These are phyloP conservation scores for Metschnikowia lachancei DNA, from an alignment of 805 yeast genomes.

Conservation along the genomic window DNA sequence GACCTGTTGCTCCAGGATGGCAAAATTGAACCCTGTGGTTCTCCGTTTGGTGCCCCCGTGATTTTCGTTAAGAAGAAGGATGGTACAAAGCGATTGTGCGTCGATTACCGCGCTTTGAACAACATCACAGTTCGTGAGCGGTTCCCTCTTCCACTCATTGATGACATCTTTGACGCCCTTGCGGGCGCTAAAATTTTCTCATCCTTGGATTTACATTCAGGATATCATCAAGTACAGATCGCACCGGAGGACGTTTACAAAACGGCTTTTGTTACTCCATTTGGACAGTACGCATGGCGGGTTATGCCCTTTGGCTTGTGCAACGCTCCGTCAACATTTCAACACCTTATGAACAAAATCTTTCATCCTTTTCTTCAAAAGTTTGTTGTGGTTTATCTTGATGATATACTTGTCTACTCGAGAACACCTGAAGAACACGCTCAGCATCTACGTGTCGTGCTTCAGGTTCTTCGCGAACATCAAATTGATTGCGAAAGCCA, in stretches of 20 bases:
- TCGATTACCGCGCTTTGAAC: constrained; percentile 11
- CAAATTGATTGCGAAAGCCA: constrained; percentile 3
- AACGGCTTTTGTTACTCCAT: constrained; percentile 12
- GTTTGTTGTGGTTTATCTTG: constrained; percentile 7
- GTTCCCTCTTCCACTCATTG: constrained; percentile 8
- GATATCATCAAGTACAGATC: constrained; percentile 12
- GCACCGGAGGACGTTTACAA: constrained; percentile 1
- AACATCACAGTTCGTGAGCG: constrained; percentile 5
- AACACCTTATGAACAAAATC: constrained; percentile 7
- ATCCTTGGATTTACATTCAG: constrained; percentile 6
- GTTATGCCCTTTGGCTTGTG: constrained; percentile 12
- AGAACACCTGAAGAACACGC: neutral
- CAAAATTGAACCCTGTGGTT: constrained; percentile 4
- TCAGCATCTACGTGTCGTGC: neutral
- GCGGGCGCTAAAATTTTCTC: constrained; percentile 9
- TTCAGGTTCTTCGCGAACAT: neutral
- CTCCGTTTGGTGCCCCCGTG: constrained; percentile 10
- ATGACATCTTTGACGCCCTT: constrained; percentile 6
- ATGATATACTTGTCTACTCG: constrained; percentile 8
- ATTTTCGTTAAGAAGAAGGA: constrained; percentile 9
- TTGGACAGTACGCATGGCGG: constrained; percentile 11
- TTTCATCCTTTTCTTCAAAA: neutral
- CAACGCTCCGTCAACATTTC: constrained; percentile 10
- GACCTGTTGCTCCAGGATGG: constrained; percentile 1
- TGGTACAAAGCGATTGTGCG: constrained; percentile 7